Percentiles rank a stretch among this genome's conserved stretches.
Conservation (phyloP, 2,329 filamentous ascomycete genomes). For the Aspergillus sp. region DNA sequence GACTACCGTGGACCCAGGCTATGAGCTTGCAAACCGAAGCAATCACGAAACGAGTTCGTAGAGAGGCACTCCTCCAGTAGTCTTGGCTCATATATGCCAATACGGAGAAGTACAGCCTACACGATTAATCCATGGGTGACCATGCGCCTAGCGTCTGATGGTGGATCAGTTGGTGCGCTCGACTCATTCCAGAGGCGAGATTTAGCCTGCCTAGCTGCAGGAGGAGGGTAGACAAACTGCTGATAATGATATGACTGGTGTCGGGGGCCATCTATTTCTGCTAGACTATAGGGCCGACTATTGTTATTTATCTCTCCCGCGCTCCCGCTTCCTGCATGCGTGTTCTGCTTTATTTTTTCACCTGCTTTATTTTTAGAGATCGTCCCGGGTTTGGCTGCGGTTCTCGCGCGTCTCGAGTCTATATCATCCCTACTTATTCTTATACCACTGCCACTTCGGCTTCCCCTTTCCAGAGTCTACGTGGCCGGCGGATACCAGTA, state of each 20-base stretch:
- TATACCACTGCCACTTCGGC: background rate
- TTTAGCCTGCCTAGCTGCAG: constrained; percentile 9
- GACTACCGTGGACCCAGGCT: background rate
- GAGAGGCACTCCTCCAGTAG: constrained; percentile 5
- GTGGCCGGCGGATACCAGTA: constrained; percentile 9
- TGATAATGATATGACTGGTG: constrained; percentile 17
- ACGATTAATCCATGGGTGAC: constrained; percentile 24
- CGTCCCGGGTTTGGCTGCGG: background rate
- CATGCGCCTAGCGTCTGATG: constrained; percentile 18
- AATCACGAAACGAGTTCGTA: constrained; percentile 4
- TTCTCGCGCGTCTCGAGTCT: constrained; percentile 4
- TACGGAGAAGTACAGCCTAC: constrained; percentile 8
- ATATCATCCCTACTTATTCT: constrained; percentile 1
- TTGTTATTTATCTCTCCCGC: constrained; percentile 17
- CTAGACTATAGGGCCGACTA: constrained; percentile 16
- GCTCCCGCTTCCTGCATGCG: constrained; percentile 8
- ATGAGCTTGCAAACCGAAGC: background rate
- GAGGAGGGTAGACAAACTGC: constrained; percentile 11
- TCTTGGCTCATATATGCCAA: constrained; percentile 7
- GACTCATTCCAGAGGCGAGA: background rate
- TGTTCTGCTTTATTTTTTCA: constrained; percentile 11
- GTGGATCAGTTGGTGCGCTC: constrained; percentile 22
- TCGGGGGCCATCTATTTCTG: constrained; percentile 8
- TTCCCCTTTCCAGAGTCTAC: background rate
- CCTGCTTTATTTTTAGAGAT: constrained; percentile 5